Percentiles rank a stretch among this genome's conserved stretches.
Conservation (phyloP, 305 asterid species). For the Euphrasia arctica region DNA sequence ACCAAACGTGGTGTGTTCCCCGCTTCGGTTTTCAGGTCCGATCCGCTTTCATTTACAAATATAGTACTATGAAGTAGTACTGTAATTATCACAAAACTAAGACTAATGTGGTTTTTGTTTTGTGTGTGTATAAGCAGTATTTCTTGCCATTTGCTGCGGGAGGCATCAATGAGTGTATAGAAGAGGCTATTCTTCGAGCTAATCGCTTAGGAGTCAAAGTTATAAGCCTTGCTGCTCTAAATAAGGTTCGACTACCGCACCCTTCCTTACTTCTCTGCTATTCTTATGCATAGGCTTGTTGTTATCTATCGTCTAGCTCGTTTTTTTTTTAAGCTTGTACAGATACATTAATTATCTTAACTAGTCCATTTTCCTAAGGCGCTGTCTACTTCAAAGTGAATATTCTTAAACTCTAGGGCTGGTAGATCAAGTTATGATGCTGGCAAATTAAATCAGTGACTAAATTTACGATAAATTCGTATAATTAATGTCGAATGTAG, state of each 20-base stretch:
- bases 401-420: no score
- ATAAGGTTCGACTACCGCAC: no score
- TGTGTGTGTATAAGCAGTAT: slow-evolving; percentile 48
- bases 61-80: neutral
- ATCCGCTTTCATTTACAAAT: no score
- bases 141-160: slow-evolving; percentile 79
- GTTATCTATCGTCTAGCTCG: no score
- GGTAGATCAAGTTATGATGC: no score
- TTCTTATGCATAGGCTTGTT: no score
- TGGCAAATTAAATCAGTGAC: no score
- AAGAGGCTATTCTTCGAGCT: slow-evolving; percentile 85
- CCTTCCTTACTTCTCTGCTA: no score
- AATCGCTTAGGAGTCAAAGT: slow-evolving; percentile 83
- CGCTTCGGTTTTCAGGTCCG: slow-evolving; percentile 89
- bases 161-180: slow-evolving; percentile 76
- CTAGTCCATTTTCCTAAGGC: no score
- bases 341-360: no score
- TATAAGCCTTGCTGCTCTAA: slow-evolving; percentile 94
- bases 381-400: no score
- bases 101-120: neutral
- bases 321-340: neutral
- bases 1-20: slow-evolving; percentile 90
- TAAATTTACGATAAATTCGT: no score
- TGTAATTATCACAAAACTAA: neutral
- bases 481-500: slow-evolving; percentile 32